A percentile compares a stretch with the other conserved stretches of the same genome.
Evolutionary conservation across 306 rosid genomes (phyloP).

Genomic region (Inga leiocalycina): DNA sequence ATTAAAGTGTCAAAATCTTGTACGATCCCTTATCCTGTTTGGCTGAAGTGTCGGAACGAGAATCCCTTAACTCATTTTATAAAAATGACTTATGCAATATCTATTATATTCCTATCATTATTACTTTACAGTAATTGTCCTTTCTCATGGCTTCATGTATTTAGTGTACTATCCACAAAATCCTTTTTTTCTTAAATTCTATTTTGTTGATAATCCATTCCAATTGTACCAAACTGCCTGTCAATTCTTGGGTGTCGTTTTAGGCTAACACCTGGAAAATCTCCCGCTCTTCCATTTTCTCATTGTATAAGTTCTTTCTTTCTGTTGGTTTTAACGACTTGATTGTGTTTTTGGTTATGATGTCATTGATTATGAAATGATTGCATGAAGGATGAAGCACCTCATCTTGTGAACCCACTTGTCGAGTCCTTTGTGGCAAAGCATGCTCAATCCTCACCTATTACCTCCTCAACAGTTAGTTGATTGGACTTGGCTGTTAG

Average conservation of each 20-base stretch:
- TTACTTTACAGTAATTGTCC: not conserved
- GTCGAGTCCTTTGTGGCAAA: slow-evolving; percentile 91
- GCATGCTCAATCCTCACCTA: slow-evolving; percentile 61
- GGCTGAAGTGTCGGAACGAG: not conserved
- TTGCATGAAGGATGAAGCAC: slow-evolving; percentile 88
- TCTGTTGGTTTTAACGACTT: not conserved
- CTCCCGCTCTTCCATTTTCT: not conserved
- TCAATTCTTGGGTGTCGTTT: not conserved
- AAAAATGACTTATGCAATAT: not conserved
- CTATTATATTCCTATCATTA: too few relatives aligned
- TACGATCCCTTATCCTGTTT: not conserved
- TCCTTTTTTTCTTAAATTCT: not conserved
- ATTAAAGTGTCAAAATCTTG: not conserved
- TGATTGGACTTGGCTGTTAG: slow-evolving; percentile 35
- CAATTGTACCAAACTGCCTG: not conserved
- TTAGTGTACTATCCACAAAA: not conserved
- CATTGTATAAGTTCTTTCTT: not conserved
- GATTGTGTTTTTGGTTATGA: slow-evolving; percentile 11
- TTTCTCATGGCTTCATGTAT: not conserved
- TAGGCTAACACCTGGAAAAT: not conserved
- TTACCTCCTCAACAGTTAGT: slow-evolving; percentile 28
- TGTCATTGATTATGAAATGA: slow-evolving; percentile 24
- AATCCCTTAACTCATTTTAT: not conserved
- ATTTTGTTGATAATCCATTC: not conserved
- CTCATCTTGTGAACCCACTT: slow-evolving; percentile 86